Conservation (phyloP, 176 grass and related monocot species). For the Dactylis glomerata region DNA sequence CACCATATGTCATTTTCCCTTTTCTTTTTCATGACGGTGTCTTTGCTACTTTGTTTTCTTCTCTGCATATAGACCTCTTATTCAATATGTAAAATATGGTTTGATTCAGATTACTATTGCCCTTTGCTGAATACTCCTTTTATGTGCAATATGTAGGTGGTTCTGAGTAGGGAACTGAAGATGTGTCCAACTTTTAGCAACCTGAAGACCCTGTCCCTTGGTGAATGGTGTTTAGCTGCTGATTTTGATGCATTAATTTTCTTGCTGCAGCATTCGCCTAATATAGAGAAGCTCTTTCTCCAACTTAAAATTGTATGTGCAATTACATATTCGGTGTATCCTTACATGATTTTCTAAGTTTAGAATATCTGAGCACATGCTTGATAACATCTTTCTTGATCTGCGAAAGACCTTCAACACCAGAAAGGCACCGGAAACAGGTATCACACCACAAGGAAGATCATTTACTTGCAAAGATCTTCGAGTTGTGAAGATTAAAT, state of each 20-base stretch:
- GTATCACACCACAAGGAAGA: background rate
- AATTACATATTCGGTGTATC: background rate
- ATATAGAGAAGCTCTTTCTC: conserved; percentile 3
- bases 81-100: background rate
- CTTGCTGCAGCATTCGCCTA: conserved; percentile 7
- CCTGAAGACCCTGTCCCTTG: too few relatives aligned
- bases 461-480: background rate
- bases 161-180: background rate
- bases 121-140: background rate
- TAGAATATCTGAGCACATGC: background rate
- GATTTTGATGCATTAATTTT: background rate
- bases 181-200: too few relatives aligned
- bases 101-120: background rate
- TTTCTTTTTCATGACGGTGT: too few relatives aligned
- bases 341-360: background rate
- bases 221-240: too few relatives aligned
- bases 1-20: too few relatives aligned
- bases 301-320: background rate
- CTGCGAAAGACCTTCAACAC: background rate
- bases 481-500: too few relatives aligned
- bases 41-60: background rate
- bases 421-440: background rate
- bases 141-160: background rate
- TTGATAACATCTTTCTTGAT: background rate
- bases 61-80: background rate